Conservation (phyloP, 1,284 basidiomycete genomes). For the Kwoniella shivajii region DNA sequence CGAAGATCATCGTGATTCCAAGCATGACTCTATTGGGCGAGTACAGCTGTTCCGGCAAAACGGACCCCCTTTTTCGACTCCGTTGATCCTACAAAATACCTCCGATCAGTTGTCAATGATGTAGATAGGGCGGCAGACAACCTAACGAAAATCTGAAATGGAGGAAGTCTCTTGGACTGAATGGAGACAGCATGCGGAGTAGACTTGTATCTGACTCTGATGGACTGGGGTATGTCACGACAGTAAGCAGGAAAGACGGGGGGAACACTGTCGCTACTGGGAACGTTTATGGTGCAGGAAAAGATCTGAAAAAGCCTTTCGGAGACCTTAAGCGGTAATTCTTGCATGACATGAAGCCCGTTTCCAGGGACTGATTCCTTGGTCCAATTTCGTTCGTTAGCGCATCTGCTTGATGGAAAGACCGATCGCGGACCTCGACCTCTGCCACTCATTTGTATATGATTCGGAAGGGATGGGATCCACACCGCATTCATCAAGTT, state of each 20-base stretch:
- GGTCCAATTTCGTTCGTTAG: constrained; percentile 39
- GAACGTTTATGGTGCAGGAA: constrained; percentile 36
- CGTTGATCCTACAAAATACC: constrained; percentile 35
- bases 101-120: constrained; percentile 22
- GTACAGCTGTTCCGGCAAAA: constrained; percentile 21
- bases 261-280: constrained; percentile 26
- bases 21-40: constrained; percentile 32
- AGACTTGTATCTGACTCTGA: constrained; percentile 17
- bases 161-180: constrained; percentile 30
- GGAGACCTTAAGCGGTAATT: constrained; percentile 28
- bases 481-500: constrained; percentile 31
- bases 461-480: constrained; percentile 23
- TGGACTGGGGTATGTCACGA: constrained; percentile 32
- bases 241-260: constrained; percentile 10
- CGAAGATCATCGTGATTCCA: constrained; percentile 18
- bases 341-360: neutral
- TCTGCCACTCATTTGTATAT: too few relatives aligned
- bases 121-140: constrained; percentile 19
- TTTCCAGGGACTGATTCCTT: constrained; percentile 28
- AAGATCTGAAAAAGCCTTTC: constrained; percentile 25
- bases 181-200: constrained; percentile 6
- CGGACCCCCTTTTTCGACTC: constrained; percentile 18
- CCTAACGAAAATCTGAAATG: constrained; percentile 28
- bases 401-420: constrained; percentile 23
- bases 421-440: too few relatives aligned